Evolutionary conservation across 805 yeast species (phyloP), one percentile per base, ranked within the genome.

Genomic region (Sugiyamaella lignohabitans): DNA sequence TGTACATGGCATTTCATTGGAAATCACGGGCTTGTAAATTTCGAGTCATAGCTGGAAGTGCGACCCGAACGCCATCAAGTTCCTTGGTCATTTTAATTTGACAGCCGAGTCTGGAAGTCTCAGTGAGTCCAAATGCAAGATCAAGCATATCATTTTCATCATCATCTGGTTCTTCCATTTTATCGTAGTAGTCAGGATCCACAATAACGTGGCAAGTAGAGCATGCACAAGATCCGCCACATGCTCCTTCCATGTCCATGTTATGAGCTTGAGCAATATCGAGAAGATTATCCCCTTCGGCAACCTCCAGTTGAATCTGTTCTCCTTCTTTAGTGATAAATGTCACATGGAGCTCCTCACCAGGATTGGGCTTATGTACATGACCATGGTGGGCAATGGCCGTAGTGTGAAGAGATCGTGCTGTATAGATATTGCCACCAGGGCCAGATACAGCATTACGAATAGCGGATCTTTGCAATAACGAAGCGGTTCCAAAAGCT

Each of bases 161-260:
- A 62, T 93, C 98, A 54, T 82, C 87, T 0, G 98, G 98, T 64
- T 93, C 98, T 6, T 93, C 95, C 53, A 93, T 78, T 42, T 70
- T 76, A 61, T 93, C 98, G 67, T 87, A 93, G 63, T 72, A 88
- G 40, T 84, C 96, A 0, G 98, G 98, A 63, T 93, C 98, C 35
- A 93, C 88, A 43, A 93, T 91, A 45, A 93, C 82, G 67, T 93
- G 98, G 63, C 98, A 93, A 0, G 98, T 93, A 3, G 97, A 88
- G 64, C 98, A 93, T 1, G 98, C 98, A 72, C 98, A 93, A 3
- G 97, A 87, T 2, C 98, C 98, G 19, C 98, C 98, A 67, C 98
- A 93, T 0, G 98, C 98, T 39, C 87, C 73, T 64, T 93, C 98
- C 93, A 93, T 89, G 55, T 93, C 98, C 48, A 93, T 66, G 58